phyloP scores from a whole-genome alignment of 73 alveolate genomes.

The Effrenium voratum region DNA sequence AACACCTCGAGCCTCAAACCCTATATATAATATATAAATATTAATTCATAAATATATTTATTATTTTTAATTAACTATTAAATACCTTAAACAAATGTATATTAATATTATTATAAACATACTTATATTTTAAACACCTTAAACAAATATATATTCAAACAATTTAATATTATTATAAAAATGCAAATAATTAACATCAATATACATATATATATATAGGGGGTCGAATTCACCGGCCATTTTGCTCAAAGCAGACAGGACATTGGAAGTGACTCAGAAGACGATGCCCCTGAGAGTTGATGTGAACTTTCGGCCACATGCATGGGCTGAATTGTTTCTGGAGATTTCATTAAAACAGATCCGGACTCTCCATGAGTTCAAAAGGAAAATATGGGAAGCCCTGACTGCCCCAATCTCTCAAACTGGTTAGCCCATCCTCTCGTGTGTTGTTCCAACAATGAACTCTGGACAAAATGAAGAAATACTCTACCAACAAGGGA shows the following conservation, averaged over 20 bases:
- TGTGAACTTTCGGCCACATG: no score
- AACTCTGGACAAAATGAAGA: no score
- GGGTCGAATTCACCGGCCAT: neutral
- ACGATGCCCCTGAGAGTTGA: constrained; percentile 63
- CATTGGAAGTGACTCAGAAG: neutral
- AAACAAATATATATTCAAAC: neutral
- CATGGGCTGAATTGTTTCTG: neutral
- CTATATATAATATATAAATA: neutral
- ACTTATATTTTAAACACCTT: no score
- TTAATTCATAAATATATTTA: neutral
- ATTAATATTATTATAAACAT: neutral
- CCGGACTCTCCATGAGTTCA: neutral
- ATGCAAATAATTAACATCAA: neutral
- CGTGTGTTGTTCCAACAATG: neutral
- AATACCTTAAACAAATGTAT: neutral
- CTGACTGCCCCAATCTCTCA: neutral
- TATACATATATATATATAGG: neutral
- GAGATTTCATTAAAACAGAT: neutral
- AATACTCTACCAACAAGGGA: no score
- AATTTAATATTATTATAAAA: neutral
- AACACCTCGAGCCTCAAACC: neutral
- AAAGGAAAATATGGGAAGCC: neutral
- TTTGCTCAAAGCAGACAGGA: neutral
- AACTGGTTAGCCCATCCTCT: neutral
- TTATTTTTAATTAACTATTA: neutral